Conservation (phyloP, 345 rosid species). For the Linum usitatissimum region DNA sequence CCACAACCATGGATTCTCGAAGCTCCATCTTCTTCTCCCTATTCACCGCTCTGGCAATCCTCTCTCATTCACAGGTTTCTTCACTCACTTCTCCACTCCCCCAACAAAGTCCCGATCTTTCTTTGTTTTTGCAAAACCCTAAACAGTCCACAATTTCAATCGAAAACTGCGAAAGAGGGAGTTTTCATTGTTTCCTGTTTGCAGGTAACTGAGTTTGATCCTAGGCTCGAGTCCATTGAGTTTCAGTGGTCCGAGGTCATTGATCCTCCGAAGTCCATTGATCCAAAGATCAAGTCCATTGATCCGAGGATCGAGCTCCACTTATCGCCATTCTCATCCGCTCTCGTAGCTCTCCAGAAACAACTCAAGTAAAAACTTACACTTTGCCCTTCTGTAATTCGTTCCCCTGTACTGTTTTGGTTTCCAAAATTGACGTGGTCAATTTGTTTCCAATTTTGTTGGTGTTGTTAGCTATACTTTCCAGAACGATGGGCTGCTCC, state of each 20-base stretch:
- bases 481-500: conserved; percentile 34
- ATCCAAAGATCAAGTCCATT: neutral
- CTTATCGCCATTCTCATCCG: conserved; percentile 27
- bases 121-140: neutral
- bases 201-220: conserved; percentile 20
- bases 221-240: neutral
- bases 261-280: too few species aligned
- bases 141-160: neutral
- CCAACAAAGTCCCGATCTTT: neutral
- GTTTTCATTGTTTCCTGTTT: neutral
- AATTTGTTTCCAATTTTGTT: neutral
- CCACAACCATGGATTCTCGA: conserved; percentile 15
- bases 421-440: neutral
- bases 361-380: conserved; percentile 26
- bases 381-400: neutral
- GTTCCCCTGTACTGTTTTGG: neutral
- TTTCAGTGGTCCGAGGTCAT: too few species aligned
- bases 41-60: conserved; percentile 6
- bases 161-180: neutral
- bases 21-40: conserved; percentile 16
- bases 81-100: neutral
- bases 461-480: conserved; percentile 35
- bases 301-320: conserved; percentile 14
- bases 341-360: conserved; percentile 30
- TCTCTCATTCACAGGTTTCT: conserved; percentile 20